A percentile compares a stretch with the other conserved stretches of the same genome.
Conservation (phyloP, 371 early-diverging fungal genomes). For the Nematocida major region DNA sequence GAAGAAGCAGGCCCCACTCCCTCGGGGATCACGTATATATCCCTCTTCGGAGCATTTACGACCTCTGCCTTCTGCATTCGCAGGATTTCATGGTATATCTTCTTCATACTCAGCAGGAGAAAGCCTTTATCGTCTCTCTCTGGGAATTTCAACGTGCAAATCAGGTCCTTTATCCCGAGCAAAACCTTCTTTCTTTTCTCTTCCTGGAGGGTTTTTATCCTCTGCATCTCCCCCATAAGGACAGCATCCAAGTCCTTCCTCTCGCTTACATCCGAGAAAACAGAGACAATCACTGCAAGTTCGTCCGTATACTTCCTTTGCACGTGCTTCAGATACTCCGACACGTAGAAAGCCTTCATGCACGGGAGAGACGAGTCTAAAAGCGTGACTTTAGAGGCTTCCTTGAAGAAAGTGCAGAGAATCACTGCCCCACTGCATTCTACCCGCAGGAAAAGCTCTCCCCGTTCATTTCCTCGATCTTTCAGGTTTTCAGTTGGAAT, state of each 20-base stretch:
- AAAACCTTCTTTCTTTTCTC: slow-evolving; percentile 12
- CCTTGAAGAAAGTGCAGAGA: not conserved
- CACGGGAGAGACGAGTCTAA: slow-evolving; percentile 7
- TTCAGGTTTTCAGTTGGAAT: too few species aligned
- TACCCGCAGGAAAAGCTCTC: slow-evolving; percentile 2
- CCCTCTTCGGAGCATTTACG: not conserved
- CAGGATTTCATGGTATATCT: slow-evolving; percentile 5
- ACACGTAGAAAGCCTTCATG: not conserved
- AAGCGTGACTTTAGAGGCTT: not conserved
- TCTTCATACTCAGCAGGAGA: not conserved
- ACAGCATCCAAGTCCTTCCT: not conserved
- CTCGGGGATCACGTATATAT: not conserved
- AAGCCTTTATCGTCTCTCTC: not conserved
- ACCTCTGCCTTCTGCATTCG: not conserved
- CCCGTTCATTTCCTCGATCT: not conserved
- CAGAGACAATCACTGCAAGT: not conserved
- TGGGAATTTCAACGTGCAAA: slow-evolving; percentile 3
- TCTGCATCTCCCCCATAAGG: not conserved
- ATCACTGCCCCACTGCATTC: not conserved
- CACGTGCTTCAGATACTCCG: not conserved
- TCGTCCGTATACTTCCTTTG: slow-evolving; percentile 1
- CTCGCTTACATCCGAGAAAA: not conserved
- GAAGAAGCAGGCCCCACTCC: not conserved
- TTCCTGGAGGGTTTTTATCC: not conserved
- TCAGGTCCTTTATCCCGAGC: not conserved